Percentiles rank a stretch among this genome's conserved stretches.
phyloP scores from a whole-genome alignment of 306 rosid genomes.

The Chamaecrista fasciculata region DNA sequence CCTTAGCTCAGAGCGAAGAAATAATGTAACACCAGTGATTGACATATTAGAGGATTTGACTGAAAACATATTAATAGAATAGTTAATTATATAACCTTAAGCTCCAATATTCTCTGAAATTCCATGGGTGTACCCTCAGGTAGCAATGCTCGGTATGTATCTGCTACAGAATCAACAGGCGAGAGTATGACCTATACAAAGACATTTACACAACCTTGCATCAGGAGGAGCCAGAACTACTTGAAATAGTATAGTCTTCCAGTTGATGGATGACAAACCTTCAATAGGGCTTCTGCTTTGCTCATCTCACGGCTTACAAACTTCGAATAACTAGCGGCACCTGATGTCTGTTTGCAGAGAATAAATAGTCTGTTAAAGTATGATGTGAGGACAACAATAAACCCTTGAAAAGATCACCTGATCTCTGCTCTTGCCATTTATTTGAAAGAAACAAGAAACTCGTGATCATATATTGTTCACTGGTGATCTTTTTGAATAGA shows the following conservation, averaged over 20 bases:
- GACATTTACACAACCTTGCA: conserved; percentile 24
- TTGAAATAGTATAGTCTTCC: neutral
- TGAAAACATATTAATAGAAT: conserved; percentile 16
- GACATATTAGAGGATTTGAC: conserved; percentile 15
- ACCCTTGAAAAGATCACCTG: conserved; percentile 9
- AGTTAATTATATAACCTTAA: conserved; percentile 61
- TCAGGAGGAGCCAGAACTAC: conserved; percentile 15
- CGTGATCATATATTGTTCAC: neutral
- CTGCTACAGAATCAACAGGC: conserved; percentile 94
- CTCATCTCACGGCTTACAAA: conserved; percentile 98
- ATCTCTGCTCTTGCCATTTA: conserved; percentile 5
- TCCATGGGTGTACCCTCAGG: conserved; percentile 99
- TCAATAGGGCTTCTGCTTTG: conserved; percentile 81
- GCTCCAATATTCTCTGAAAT: conserved; percentile 95
- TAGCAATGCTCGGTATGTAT: conserved; percentile 90
- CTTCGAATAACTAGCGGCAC: conserved; percentile 93
- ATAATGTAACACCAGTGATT: conserved; percentile 25
- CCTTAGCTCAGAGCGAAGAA: conserved; percentile 17
- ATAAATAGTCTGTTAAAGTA: conserved; percentile 18
- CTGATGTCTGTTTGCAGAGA: conserved; percentile 63
- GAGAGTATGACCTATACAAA: conserved; percentile 81
- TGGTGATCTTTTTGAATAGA: conserved; percentile 3
- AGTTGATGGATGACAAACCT: conserved; percentile 53
- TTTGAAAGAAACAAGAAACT: conserved; percentile 4
- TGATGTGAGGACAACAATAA: neutral